Evolutionary conservation across 352 stramenopile genomes (phyloP).

Genomic region (Globisporangium recalcitrans): DNA sequence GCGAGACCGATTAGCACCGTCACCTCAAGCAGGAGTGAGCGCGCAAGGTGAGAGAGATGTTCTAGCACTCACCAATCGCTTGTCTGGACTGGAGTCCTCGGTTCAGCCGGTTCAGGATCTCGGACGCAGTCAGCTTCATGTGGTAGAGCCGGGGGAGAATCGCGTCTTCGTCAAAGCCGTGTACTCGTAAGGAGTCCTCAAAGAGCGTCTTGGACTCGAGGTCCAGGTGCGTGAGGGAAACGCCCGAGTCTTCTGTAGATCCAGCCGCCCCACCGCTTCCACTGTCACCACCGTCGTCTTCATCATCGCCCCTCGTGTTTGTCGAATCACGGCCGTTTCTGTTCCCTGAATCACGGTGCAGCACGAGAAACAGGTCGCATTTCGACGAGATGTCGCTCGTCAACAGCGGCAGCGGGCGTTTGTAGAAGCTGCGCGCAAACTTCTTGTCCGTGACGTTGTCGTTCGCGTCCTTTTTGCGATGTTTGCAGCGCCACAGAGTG

Average conservation of each 20-base stretch:
- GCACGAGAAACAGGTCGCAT: slow-evolving; percentile 21
- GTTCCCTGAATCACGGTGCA: not conserved
- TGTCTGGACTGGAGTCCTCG: slow-evolving; percentile 24
- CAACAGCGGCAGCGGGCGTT: slow-evolving; percentile 12
- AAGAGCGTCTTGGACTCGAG: slow-evolving; percentile 15
- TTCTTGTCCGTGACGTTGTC: slow-evolving; percentile 10
- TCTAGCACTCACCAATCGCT: slow-evolving; percentile 21
- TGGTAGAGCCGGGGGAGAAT: slow-evolving; percentile 42
- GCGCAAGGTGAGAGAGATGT: too few species aligned
- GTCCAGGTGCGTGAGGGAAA: slow-evolving; percentile 9
- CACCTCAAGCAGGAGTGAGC: too few species aligned
- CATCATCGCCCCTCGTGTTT: not conserved
- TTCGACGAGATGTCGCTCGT: slow-evolving; percentile 16
- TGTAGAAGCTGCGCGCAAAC: slow-evolving; percentile 14
- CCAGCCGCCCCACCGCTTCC: not conserved
- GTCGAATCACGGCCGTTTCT: not conserved
- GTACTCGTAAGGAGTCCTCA: slow-evolving; percentile 17
- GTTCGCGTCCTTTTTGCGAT: not conserved
- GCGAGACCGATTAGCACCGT: too few species aligned
- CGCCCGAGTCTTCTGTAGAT: not conserved
- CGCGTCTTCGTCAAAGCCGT: slow-evolving; percentile 38
- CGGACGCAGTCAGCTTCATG: slow-evolving; percentile 50
- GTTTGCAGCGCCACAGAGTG: slow-evolving; percentile 30
- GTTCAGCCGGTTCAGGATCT: slow-evolving; percentile 55
- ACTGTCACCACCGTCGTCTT: slow-evolving; percentile 5